A percentile compares a stretch with the other conserved stretches of the same genome.
phyloP scores from a whole-genome alignment of 169 alveolate genomes.

The Cystoisospora suis region DNA sequence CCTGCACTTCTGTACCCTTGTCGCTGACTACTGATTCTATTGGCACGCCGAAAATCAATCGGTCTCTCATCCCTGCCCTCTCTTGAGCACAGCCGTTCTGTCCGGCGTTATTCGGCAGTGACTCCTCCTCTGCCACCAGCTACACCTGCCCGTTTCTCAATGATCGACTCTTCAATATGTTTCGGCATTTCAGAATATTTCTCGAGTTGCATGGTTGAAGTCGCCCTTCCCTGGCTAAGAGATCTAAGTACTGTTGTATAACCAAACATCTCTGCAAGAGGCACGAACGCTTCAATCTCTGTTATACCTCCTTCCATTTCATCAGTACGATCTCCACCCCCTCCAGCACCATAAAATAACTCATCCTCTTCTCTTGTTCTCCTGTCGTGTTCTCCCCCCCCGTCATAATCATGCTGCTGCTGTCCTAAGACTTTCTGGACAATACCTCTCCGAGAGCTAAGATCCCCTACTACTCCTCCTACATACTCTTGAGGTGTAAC shows the following conservation, averaged over 20 bases:
- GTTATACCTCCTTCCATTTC: background rate
- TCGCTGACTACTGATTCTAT: no score
- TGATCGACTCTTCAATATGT: constrained; percentile 50
- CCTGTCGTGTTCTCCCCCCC: background rate
- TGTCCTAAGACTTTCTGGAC: constrained; percentile 48
- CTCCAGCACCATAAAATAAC: background rate
- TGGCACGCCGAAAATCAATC: background rate
- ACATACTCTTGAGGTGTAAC: constrained; percentile 79
- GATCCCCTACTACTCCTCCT: constrained; percentile 80
- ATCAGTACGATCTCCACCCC: background rate
- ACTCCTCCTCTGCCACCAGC: background rate
- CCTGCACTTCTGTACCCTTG: no score
- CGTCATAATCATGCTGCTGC: constrained; percentile 57
- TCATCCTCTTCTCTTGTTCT: background rate
- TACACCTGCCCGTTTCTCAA: constrained; percentile 4
- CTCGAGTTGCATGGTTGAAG: constrained; percentile 81
- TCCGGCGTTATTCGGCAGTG: background rate
- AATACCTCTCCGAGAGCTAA: constrained; percentile 77
- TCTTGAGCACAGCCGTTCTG: background rate
- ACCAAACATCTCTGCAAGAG: constrained; percentile 83
- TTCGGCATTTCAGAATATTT: constrained; percentile 80
- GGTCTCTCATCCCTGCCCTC: background rate
- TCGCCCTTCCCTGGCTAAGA: constrained; percentile 85
- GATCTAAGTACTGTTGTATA: constrained; percentile 84
- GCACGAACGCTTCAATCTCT: constrained; percentile 75